phyloP scores from a whole-genome alignment of 768 basidiomycete species.

The Serendipita sp. region DNA sequence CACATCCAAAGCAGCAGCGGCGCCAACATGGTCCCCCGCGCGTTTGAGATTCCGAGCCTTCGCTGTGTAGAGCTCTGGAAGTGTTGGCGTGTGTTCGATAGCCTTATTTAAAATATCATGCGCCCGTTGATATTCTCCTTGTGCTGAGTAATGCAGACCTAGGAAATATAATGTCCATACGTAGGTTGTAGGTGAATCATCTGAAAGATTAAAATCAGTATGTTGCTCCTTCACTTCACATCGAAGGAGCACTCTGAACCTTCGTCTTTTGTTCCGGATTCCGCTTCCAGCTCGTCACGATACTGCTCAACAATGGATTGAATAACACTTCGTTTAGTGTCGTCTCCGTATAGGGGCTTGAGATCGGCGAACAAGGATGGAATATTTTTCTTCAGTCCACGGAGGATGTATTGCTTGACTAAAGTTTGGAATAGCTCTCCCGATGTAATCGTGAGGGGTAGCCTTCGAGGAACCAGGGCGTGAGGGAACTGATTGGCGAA shows the following conservation, averaged over 20 bases:
- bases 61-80: conserved; percentile 76
- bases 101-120: conserved; percentile 49
- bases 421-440: conserved; percentile 45
- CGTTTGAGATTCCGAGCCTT: conserved; percentile 76
- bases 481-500: conserved; percentile 48
- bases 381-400: conserved; percentile 64
- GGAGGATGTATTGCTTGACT: conserved; percentile 47
- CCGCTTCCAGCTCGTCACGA: conserved; percentile 18
- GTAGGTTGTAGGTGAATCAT: conserved; percentile 61
- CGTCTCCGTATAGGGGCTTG: conserved; percentile 61
- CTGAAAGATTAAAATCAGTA: conserved; percentile 9
- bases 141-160: conserved; percentile 68
- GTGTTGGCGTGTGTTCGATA: conserved; percentile 72
- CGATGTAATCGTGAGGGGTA: conserved; percentile 50
- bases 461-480: conserved; percentile 52
- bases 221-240: neutral
- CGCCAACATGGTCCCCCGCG: conserved; percentile 60
- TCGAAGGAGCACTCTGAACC: neutral
- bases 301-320: conserved; percentile 49
- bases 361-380: conserved; percentile 88
- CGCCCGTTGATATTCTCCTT: conserved; percentile 33
- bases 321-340: conserved; percentile 46
- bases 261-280: neutral
- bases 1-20: conserved; percentile 59
- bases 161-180: conserved; percentile 95